Percentiles rank a stretch among this genome's conserved stretches.
Evolutionary conservation across 2,329 filamentous ascomycete genomes (phyloP).

Genomic region (Capronia americana): DNA sequence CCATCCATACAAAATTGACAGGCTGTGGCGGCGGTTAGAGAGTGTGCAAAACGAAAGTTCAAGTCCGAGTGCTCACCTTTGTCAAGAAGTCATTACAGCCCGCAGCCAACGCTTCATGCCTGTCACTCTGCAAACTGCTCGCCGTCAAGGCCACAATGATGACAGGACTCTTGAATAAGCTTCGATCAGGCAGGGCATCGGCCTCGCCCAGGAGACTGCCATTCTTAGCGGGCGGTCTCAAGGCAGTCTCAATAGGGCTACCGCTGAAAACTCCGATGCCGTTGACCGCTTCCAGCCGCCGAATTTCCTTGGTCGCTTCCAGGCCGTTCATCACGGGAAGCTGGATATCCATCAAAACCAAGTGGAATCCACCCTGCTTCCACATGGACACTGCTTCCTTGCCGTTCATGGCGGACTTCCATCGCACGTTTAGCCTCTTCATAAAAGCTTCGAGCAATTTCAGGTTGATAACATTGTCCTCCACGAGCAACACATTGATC

Average conservation of each 20-base stretch:
- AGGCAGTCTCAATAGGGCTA: conserved; percentile 32
- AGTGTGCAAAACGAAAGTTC: conserved; percentile 6
- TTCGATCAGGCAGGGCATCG: conserved; percentile 72
- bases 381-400: conserved; percentile 92
- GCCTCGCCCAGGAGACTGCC: conserved; percentile 33
- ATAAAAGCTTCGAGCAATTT: conserved; percentile 93
- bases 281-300: conserved; percentile 86
- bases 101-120: conserved; percentile 90
- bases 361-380: conserved; percentile 88
- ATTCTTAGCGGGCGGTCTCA: conserved; percentile 24
- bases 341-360: conserved; percentile 98
- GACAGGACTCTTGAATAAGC: conserved; percentile 91
- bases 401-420: conserved; percentile 97
- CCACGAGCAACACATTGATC: conserved; percentile 96
- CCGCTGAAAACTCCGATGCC: conserved; percentile 81
- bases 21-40: conserved; percentile 58
- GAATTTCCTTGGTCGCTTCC: conserved; percentile 93
- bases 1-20: conserved; percentile 96
- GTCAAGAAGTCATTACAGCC: conserved; percentile 98
- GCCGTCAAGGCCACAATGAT: conserved; percentile 98
- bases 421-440: conserved; percentile 91
- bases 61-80: conserved; percentile 67
- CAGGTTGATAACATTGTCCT: conserved; percentile 98
- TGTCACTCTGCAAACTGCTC: conserved; percentile 90
- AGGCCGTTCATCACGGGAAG: conserved; percentile 95